These are phyloP conservation scores for Abelmoschus esculentus DNA, from an alignment of 345 rosid genomes.

Conservation along the genomic window DNA sequence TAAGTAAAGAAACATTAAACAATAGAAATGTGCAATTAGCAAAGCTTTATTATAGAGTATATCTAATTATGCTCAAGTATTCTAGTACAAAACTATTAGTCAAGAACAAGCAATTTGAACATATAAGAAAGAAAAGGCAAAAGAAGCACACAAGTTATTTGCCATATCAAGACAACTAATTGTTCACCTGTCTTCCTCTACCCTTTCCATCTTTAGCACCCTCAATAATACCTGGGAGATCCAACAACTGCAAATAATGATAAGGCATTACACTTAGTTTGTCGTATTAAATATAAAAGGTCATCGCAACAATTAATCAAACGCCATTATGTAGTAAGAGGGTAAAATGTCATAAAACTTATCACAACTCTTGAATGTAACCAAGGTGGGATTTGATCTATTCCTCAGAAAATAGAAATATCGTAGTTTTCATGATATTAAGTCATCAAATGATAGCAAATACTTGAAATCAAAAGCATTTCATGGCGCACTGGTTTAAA, in stretches of 20 bases:
- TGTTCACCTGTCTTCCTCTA: conserved; percentile 86
- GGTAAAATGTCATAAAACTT: not conserved
- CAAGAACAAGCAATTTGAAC: not conserved
- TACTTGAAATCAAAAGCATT: not conserved
- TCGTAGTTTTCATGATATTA: not conserved
- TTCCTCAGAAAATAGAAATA: not conserved
- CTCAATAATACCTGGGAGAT: conserved; percentile 98
- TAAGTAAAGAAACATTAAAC: not conserved
- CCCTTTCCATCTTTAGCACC: conserved; percentile 99
- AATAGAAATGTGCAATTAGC: not conserved
- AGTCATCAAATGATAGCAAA: not conserved
- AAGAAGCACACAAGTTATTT: not conserved
- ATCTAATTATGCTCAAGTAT: not conserved
- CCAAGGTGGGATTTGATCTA: not conserved
- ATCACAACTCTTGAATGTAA: not conserved
- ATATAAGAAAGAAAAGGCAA: not conserved
- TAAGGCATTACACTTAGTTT: not conserved
- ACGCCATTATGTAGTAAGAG: not conserved
- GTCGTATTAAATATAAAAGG: conserved; percentile 1
- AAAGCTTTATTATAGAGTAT: not conserved
- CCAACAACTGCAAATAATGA: conserved; percentile 57
- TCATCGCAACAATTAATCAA: not conserved
- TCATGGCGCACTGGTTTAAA: not conserved
- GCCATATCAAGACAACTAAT: not conserved
- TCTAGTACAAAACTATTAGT: not conserved